phyloP scores from a whole-genome alignment of 164 flowering plant species.

The Magnolia sinica region DNA sequence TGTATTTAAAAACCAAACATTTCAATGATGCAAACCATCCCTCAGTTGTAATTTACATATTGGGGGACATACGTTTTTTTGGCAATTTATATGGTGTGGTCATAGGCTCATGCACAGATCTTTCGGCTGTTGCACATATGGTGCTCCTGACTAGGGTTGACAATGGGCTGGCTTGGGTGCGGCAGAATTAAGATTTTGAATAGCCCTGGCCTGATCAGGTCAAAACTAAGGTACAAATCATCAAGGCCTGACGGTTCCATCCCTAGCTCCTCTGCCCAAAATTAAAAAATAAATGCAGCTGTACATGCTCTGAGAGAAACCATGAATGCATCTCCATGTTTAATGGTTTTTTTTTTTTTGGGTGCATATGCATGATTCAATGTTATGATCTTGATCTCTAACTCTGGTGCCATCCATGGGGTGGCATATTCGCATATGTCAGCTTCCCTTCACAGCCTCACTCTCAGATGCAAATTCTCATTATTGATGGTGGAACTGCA shows the following conservation, averaged over 20 bases:
- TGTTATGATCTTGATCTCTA: not conserved
- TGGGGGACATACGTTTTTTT: not conserved
- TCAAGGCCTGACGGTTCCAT: too few species aligned
- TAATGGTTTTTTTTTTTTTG: too few species aligned
- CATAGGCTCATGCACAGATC: not conserved
- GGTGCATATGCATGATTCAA: not conserved
- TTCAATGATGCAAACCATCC: not conserved
- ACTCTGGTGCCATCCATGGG: not conserved
- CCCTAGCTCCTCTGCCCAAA: not conserved
- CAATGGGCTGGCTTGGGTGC: not conserved
- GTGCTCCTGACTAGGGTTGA: not conserved
- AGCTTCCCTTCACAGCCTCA: slow-evolving; percentile 23
- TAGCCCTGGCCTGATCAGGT: not conserved
- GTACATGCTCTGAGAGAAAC: not conserved
- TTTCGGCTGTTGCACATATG: not conserved
- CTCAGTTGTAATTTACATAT: too few species aligned
- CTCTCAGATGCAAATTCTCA: slow-evolving; percentile 12
- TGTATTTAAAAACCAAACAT: not conserved
- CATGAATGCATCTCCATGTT: not conserved
- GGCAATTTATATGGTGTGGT: not conserved
- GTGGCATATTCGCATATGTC: slow-evolving; percentile 1
- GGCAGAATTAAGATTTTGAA: not conserved
- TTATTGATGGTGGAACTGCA: slow-evolving; percentile 5
- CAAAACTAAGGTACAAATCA: not conserved
- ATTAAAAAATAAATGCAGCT: not conserved